A percentile compares a stretch with the other conserved stretches of the same genome.
Evolutionary conservation across 306 rosid genomes (phyloP).

Genomic region (Cicer bijugum): DNA sequence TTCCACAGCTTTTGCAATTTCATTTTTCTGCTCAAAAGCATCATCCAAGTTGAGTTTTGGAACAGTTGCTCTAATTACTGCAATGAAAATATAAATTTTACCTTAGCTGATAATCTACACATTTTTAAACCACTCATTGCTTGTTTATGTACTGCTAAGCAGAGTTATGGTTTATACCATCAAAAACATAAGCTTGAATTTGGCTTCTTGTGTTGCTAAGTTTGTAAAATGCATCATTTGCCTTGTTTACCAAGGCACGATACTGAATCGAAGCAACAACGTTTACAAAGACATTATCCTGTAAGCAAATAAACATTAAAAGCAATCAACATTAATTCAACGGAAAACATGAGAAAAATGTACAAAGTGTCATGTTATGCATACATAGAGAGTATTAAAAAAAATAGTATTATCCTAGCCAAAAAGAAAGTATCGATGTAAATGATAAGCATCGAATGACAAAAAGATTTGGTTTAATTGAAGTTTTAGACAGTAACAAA

Average conservation of each 20-base stretch:
- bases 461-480: conserved; percentile 21
- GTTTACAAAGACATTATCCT: conserved; percentile 95
- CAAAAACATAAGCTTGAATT: conserved; percentile 94
- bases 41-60: conserved; percentile 92
- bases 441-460: conserved; percentile 23
- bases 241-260: conserved; percentile 82
- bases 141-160: conserved; percentile 33
- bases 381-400: not conserved
- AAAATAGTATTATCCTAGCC: not conserved
- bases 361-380: not conserved
- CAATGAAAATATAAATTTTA: conserved; percentile 37
- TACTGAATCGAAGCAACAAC: conserved; percentile 95
- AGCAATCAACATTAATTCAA: conserved; percentile 36
- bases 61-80: conserved; percentile 89
- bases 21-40: conserved; percentile 93
- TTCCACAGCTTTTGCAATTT: conserved; percentile 92
- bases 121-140: conserved; percentile 14
- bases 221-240: conserved; percentile 90
- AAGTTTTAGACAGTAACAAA: conserved; percentile 43
- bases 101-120: conserved; percentile 29
- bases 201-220: conserved; percentile 89
- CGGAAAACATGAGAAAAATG: conserved; percentile 8
- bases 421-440: not conserved
- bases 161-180: conserved; percentile 59
- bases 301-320: conserved; percentile 41